These are phyloP conservation scores for Fusarium chlamydosporum DNA, from an alignment of 2,329 filamentous ascomycete genomes.

Conservation along the genomic window DNA sequence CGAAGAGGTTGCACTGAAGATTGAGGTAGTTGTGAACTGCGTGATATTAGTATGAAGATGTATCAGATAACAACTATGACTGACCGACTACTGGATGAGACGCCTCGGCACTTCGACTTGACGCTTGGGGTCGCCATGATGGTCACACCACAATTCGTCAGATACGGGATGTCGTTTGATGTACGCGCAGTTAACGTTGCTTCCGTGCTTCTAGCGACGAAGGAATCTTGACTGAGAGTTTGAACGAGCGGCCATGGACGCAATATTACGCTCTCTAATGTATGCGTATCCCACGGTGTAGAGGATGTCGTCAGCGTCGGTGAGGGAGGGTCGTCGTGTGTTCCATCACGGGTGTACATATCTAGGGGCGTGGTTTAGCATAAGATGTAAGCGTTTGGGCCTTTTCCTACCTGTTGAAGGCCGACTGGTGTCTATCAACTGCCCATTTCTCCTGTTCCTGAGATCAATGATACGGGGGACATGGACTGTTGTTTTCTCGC, in stretches of 20 bases:
- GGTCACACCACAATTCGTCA: conserved; percentile 38
- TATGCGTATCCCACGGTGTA: conserved; percentile 13
- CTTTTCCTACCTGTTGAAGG: neutral
- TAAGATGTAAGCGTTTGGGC: rapidly evolving
- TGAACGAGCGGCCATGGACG: conserved; percentile 34
- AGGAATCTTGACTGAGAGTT: conserved; percentile 35
- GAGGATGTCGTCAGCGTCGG: conserved; percentile 6
- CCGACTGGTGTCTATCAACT: conserved; percentile 6
- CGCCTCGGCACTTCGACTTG: conserved; percentile 13
- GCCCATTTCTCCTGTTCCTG: conserved; percentile 1
- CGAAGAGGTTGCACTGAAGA: conserved; percentile 12
- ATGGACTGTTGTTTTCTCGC: conserved; percentile 10
- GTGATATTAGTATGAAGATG: neutral
- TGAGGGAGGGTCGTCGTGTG: neutral
- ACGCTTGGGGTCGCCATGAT: conserved; percentile 23
- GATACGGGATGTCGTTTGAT: conserved; percentile 2
- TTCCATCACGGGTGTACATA: neutral
- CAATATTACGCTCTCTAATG: conserved; percentile 5
- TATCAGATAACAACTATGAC: rapidly evolving
- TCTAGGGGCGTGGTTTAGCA: conserved; percentile 13
- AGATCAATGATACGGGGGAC: conserved; percentile 10
- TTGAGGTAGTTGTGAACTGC: conserved; percentile 12
- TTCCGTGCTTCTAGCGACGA: conserved; percentile 39
- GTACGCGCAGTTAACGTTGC: conserved; percentile 25
- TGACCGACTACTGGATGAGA: conserved; percentile 24